These are phyloP conservation scores for Vaccinium macrocarpon DNA, from an alignment of 148 eudicot genomes.

Conservation along the genomic window DNA sequence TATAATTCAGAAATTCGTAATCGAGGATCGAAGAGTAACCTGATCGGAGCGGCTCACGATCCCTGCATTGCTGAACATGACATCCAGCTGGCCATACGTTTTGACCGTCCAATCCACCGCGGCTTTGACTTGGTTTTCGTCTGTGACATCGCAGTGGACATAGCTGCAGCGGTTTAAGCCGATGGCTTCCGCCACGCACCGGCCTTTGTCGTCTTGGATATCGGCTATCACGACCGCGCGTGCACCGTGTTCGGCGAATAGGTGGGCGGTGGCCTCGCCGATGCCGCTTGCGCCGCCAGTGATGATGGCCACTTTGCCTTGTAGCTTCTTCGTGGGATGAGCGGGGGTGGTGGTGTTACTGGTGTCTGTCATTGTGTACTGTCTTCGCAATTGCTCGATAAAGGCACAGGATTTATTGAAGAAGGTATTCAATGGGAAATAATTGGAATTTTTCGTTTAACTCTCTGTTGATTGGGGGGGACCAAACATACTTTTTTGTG, in stretches of 20 bases:
- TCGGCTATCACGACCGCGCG: slow-evolving; percentile 14
- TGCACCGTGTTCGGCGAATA: slow-evolving; percentile 13
- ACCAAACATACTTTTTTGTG: too few species aligned
- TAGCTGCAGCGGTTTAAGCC: slow-evolving; percentile 2
- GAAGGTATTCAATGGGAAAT: too few species aligned
- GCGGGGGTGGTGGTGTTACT: not conserved
- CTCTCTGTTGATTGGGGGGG: too few species aligned
- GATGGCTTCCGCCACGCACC: not conserved
- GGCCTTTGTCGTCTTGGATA: slow-evolving; percentile 13
- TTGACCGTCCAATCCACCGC: slow-evolving; percentile 1
- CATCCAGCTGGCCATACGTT: slow-evolving; percentile 9
- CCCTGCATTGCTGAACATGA: slow-evolving; percentile 24
- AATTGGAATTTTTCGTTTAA: too few species aligned
- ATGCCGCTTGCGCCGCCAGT: slow-evolving; percentile 26
- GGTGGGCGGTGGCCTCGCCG: slow-evolving; percentile 18
- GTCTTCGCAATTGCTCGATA: not conserved
- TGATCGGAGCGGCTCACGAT: not conserved
- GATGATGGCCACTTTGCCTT: slow-evolving; percentile 22
- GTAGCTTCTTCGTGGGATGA: not conserved
- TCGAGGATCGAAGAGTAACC: not conserved
- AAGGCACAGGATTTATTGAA: not conserved
- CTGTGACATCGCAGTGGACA: slow-evolving; percentile 17
- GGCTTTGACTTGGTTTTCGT: slow-evolving; percentile 14
- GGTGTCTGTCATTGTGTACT: not conserved
- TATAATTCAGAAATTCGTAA: too few species aligned